Conservation (phyloP, 495 filamentous ascomycete genomes). For the Talaromyces adpressus region DNA sequence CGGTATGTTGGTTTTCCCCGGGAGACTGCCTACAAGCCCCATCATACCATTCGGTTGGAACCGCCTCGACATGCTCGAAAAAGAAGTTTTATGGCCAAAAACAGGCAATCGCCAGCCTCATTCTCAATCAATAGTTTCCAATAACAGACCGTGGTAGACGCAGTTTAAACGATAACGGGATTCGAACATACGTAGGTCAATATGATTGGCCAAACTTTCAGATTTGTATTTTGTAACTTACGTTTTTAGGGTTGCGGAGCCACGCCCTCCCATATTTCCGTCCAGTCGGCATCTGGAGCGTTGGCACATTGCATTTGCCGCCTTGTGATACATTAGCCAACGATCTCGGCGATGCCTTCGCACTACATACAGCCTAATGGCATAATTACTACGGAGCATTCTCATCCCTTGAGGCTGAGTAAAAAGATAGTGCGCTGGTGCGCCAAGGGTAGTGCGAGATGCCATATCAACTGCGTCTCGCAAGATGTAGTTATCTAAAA, state of each 20-base stretch:
- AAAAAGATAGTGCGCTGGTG: not conserved
- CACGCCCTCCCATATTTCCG: not conserved
- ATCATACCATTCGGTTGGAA: not conserved
- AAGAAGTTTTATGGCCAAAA: not conserved
- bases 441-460: not conserved
- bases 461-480: not conserved
- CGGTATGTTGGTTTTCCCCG: not conserved
- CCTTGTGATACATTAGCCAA: not conserved
- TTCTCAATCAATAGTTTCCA: not conserved
- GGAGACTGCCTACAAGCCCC: not conserved
- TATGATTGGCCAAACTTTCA: not conserved
- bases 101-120: not conserved
- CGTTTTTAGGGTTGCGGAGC: not conserved
- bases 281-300: not conserved
- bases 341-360: not conserved
- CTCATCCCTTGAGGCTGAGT: not conserved
- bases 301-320: not conserved
- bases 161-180: not conserved
- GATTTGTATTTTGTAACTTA: not conserved
- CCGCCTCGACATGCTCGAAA: not conserved
- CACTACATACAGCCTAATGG: not conserved
- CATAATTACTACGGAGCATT: not conserved
- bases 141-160: not conserved
- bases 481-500: not conserved
- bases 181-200: not conserved